Conservation (phyloP, 1,284 basidiomycete species). For the Ceratorhiza oryzae-sativae region DNA sequence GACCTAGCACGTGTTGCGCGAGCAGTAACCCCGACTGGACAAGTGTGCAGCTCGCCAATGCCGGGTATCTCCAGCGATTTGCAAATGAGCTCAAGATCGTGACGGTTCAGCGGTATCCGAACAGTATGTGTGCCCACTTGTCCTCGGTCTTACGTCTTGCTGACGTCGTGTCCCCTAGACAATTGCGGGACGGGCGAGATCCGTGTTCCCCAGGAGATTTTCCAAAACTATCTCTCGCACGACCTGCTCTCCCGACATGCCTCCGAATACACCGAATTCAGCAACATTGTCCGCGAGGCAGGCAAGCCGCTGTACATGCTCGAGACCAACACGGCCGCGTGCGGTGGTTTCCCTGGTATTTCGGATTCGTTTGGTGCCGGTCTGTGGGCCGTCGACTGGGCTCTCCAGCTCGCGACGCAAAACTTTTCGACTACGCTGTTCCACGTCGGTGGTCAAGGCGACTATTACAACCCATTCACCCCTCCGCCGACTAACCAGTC, state of each 20-base stretch:
- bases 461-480: constrained; percentile 56
- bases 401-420: constrained; percentile 64
- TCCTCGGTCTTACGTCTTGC: background rate
- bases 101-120: constrained; percentile 41
- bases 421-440: constrained; percentile 57
- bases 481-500: constrained; percentile 49
- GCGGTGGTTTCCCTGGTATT: constrained; percentile 56
- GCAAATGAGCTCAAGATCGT: constrained; percentile 28
- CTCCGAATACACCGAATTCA: constrained; percentile 34
- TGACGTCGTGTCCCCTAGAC: constrained; percentile 17
- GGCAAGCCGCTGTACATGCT: constrained; percentile 56
- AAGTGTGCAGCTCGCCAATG: constrained; percentile 39
- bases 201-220: constrained; percentile 38
- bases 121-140: constrained; percentile 19
- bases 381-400: constrained; percentile 74
- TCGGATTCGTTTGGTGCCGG: constrained; percentile 69
- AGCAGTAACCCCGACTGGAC: constrained; percentile 47
- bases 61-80: constrained; percentile 38
- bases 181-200: constrained; percentile 38
- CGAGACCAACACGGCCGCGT: constrained; percentile 58
- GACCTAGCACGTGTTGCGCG: constrained; percentile 62
- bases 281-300: constrained; percentile 22
- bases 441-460: constrained; percentile 48
- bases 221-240: constrained; percentile 37
- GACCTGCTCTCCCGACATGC: constrained; percentile 17